phyloP scores from a whole-genome alignment of 179 eudicot genomes.

The Actinidia chinensis region DNA sequence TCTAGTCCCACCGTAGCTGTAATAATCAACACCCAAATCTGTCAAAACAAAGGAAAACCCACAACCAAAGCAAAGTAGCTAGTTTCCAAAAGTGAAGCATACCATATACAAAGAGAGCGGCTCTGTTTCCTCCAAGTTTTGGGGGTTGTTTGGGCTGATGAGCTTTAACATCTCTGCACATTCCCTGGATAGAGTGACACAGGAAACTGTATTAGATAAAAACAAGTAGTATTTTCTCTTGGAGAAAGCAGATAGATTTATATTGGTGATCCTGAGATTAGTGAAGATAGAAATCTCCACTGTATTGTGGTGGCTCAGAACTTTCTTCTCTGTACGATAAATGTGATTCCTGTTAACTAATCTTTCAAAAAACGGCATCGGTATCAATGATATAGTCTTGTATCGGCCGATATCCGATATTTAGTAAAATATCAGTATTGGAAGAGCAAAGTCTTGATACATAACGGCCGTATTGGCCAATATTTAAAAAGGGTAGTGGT shows the following conservation, averaged over 20 bases:
- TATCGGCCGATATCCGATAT: too few species aligned
- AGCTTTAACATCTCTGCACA: conserved; percentile 22
- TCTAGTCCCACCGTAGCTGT: conserved; percentile 42
- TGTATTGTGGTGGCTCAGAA: neutral
- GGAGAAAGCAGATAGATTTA: neutral
- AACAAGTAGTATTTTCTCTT: neutral
- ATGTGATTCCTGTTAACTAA: neutral
- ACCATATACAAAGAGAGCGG: conserved; percentile 45
- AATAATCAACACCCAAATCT: neutral
- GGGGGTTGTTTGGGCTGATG: conserved; percentile 17
- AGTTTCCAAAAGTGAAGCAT: neutral
- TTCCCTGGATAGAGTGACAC: conserved; percentile 28
- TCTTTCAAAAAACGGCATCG: too few species aligned
- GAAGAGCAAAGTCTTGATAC: too few species aligned
- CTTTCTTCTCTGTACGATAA: neutral
- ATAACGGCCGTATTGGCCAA: too few species aligned
- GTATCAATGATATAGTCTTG: too few species aligned
- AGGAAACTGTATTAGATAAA: neutral
- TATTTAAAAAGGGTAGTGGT: neutral
- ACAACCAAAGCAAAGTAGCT: neutral
- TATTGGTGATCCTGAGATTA: too few species aligned
- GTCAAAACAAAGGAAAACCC: neutral
- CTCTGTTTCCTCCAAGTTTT: conserved; percentile 43
- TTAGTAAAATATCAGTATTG: too few species aligned
- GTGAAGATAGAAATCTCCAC: neutral